Evolutionary conservation across 106 monocot species (phyloP).

Genomic region (Acanthochlamys bracteata): DNA sequence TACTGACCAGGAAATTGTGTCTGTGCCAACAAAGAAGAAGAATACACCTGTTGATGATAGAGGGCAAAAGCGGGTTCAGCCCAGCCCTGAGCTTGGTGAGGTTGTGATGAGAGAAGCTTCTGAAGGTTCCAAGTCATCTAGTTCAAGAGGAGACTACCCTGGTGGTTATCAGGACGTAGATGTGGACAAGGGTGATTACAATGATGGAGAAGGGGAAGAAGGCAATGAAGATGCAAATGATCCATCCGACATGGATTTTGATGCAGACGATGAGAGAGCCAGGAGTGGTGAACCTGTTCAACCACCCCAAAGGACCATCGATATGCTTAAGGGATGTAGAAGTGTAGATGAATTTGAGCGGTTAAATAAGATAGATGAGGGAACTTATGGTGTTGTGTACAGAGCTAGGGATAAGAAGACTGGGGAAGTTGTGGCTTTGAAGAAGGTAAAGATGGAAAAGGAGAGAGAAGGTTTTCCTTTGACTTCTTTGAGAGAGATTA

Average conservation of each 20-base stretch:
- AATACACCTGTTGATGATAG: constrained; percentile 6
- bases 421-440: constrained; percentile 65
- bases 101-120: constrained; percentile 20
- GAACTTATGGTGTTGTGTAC: constrained; percentile 75
- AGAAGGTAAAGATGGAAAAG: constrained; percentile 93
- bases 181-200: constrained; percentile 29
- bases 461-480: constrained; percentile 69
- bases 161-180: constrained; percentile 13
- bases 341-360: constrained; percentile 81
- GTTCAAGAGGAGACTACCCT: constrained; percentile 7
- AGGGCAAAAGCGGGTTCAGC: constrained; percentile 9
- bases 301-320: constrained; percentile 46
- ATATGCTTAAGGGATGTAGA: constrained; percentile 70
- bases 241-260: constrained; percentile 10
- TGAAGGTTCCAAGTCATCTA: constrained; percentile 11
- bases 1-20: background rate
- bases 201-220: constrained; percentile 14
- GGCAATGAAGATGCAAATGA: constrained; percentile 9
- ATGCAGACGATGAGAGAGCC: constrained; percentile 10
- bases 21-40: constrained; percentile 16
- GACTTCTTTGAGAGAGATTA: constrained; percentile 66
- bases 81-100: constrained; percentile 38
- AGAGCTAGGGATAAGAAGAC: constrained; percentile 74
- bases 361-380: constrained; percentile 74
- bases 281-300: constrained; percentile 24